Evolutionary conservation across 2,329 filamentous ascomycete genomes (phyloP), one percentile per base, ranked within the genome.

Genomic region (Claviceps sorghi): DNA sequence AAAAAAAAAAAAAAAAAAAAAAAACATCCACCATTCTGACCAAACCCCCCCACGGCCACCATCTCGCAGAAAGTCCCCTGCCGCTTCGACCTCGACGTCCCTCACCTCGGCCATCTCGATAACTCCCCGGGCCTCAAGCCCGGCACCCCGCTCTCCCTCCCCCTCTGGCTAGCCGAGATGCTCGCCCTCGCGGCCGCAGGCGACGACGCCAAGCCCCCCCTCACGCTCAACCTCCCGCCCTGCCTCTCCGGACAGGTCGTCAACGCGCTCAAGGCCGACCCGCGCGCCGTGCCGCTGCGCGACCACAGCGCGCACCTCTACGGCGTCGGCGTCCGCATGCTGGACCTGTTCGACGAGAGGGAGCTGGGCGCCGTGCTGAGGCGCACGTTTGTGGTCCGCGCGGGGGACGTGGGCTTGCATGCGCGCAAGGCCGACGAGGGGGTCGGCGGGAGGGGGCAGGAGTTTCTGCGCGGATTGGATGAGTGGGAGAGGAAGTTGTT

Each of bases 151-250:
- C 76, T 97, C 47, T 79, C 85, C 56, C 81, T 97, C 1, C 93
- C 93, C 2, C 77, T 97, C 58, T 98, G 93, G 93, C 82, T 98
- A 13, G 89, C 86, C 59, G 88, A 95, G 67, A 91, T 96, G 79
- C 85, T 98, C 50, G 87, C 88, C 32, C 78, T 94, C 45, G 82
- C 79, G 57, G 76, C 74, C 30, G 67, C 69, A 10, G 68, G 66
- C 48, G 67, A 69, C 30, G 68, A 73, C 53, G 63, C 69, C 53
- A 72, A 69, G 49, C 79, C 84, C 7, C 80, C 89, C 26, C 78
- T 93, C 4, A 86, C 85, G 0, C 79, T 97, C 55, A 89, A 93
- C 64, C 79, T 95, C 8, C 91, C 93, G 1, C 67, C 79, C 0
- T 83, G 87, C 3, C 79, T 97, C 1, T 83, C 85, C 5, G 78